These are phyloP conservation scores for Cudoniella acicularis DNA, from an alignment of 495 filamentous ascomycete species.

Conservation along the genomic window DNA sequence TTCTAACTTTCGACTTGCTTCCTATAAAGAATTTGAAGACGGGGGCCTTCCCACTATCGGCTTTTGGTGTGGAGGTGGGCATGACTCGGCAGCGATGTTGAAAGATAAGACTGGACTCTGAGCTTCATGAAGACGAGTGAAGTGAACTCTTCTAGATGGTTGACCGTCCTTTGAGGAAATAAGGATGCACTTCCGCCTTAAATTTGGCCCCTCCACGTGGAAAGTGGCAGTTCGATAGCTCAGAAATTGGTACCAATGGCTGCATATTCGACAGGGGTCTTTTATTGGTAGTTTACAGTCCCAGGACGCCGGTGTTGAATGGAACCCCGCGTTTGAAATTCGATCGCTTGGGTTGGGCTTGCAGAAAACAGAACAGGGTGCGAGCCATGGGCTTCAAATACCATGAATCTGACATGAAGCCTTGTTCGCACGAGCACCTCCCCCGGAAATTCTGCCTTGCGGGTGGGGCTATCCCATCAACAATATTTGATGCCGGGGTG, in stretches of 20 bases:
- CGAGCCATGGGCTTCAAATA: no score
- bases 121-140: not conserved
- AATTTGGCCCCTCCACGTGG: not conserved
- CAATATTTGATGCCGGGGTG: no score
- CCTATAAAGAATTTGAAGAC: constrained; percentile 6
- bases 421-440: no score
- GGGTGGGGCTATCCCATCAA: no score
- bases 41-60: not conserved
- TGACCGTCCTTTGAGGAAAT: not conserved
- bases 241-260: no score
- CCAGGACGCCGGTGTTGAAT: not conserved
- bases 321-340: not conserved
- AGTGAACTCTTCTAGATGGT: not conserved
- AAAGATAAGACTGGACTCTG: not conserved
- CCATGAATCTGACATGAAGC: no score
- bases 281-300: not conserved
- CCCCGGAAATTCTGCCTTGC: no score
- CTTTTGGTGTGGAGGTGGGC: not conserved
- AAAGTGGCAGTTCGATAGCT: no score
- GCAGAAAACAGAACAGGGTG: not conserved
- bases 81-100: no score
- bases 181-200: not conserved
- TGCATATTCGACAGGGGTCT: not conserved
- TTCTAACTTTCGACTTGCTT: constrained; percentile 1
- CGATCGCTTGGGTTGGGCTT: not conserved